phyloP scores from a whole-genome alignment of 2,329 filamentous ascomycete genomes.

The Tolypocladium ophioglossoides region DNA sequence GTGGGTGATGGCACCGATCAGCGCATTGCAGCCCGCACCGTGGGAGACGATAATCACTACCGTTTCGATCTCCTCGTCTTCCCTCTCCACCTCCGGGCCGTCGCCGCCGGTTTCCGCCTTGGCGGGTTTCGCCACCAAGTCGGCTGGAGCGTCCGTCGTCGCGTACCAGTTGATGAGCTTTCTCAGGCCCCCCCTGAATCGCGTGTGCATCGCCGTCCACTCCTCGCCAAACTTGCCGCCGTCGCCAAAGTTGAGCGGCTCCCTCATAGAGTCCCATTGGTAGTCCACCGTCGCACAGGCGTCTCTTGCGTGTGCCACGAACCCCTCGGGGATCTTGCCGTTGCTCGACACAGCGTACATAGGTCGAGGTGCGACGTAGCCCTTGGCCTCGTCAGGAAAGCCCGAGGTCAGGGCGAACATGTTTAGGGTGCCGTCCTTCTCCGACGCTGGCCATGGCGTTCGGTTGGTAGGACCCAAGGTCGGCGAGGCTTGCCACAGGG shows the following conservation, averaged over 20 bases:
- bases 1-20: conserved; percentile 85
- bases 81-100: conserved; percentile 21
- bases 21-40: conserved; percentile 88
- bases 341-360: conserved; percentile 73
- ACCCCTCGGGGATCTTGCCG: conserved; percentile 76
- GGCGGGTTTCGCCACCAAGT: conserved; percentile 35
- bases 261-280: conserved; percentile 87
- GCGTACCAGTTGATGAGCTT: conserved; percentile 77
- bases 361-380: conserved; percentile 68
- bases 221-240: conserved; percentile 86
- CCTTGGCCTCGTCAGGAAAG: conserved; percentile 21
- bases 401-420: conserved; percentile 21
- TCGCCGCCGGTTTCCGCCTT: conserved; percentile 15
- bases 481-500: conserved; percentile 24
- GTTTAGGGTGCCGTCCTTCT: conserved; percentile 14
- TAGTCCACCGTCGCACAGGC: conserved; percentile 81
- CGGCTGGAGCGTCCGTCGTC: conserved; percentile 38
- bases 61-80: conserved; percentile 58
- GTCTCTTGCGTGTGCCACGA: conserved; percentile 83
- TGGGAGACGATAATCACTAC: conserved; percentile 86
- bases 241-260: conserved; percentile 71
- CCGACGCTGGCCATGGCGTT: conserved; percentile 11
- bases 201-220: conserved; percentile 90
- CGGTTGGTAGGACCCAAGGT: conserved; percentile 12
- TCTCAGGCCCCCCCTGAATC: conserved; percentile 72